These are phyloP conservation scores for Lachancea sp. DNA, from an alignment of 805 yeast species.

Conservation along the genomic window DNA sequence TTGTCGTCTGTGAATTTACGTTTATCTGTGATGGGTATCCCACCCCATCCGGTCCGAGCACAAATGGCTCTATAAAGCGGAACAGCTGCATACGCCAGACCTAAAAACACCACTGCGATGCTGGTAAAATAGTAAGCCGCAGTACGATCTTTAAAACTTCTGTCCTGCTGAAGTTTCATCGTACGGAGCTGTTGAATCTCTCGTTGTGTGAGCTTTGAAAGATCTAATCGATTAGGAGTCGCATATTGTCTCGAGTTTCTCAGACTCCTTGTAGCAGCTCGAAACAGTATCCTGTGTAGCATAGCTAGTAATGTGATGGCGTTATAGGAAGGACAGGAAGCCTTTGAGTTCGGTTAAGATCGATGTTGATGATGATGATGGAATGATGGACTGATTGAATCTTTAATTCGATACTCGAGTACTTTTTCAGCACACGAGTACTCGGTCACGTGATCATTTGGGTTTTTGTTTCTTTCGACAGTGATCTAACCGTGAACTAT, in stretches of 20 bases:
- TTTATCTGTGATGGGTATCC: slow-evolving; percentile 85
- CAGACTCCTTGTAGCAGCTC: slow-evolving; percentile 6
- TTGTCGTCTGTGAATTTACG: slow-evolving; percentile 79
- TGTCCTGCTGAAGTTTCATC: slow-evolving; percentile 18
- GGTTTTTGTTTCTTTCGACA: no score
- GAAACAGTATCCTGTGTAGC: slow-evolving; percentile 4
- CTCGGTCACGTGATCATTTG: no score
- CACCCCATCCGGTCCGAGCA: slow-evolving; percentile 94
- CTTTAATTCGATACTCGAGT: no score
- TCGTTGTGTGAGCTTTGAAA: slow-evolving; percentile 22
- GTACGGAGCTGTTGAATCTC: slow-evolving; percentile 23
- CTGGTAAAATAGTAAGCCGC: slow-evolving; percentile 62
- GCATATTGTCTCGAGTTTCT: slow-evolving; percentile 1
- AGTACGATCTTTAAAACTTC: slow-evolving; percentile 40
- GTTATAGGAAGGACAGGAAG: no score
- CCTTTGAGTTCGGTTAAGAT: no score
- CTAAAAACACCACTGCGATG: slow-evolving; percentile 62
- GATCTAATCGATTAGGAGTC: slow-evolving; percentile 9
- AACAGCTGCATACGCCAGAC: slow-evolving; percentile 83
- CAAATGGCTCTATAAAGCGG: slow-evolving; percentile 89
- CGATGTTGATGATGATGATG: no score
- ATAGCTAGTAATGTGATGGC: background rate
- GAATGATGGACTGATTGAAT: no score
- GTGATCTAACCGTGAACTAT: no score
- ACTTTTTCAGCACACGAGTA: no score